Conservation (phyloP, 257 asterid genomes). For the Solanum boliviense region DNA sequence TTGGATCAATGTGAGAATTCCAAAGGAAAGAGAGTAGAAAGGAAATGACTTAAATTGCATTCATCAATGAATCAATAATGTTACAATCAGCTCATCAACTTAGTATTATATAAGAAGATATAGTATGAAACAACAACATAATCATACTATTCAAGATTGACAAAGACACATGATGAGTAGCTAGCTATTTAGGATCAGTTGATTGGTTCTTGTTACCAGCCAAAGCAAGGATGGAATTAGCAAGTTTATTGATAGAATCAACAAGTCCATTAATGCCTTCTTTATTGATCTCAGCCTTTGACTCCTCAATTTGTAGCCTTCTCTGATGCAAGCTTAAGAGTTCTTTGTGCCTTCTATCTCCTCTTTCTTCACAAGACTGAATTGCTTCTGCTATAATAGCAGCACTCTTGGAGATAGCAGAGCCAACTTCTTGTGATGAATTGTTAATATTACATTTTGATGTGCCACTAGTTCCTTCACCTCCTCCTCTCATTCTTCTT, state of each 20-base stretch:
- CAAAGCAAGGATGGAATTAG: conserved; percentile 62
- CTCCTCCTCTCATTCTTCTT: background rate
- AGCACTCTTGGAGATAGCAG: conserved; percentile 60
- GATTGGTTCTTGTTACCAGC: conserved; percentile 32
- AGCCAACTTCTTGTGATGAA: conserved; percentile 37
- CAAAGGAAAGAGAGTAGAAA: background rate
- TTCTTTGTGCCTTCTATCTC: conserved; percentile 63
- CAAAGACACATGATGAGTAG: background rate
- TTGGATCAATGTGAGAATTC: background rate
- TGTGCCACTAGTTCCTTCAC: conserved; percentile 12
- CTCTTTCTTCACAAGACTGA: conserved; percentile 56
- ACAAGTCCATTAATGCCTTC: conserved; percentile 70
- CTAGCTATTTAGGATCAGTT: conserved; percentile 8
- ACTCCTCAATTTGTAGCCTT: conserved; percentile 62
- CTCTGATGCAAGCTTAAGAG: conserved; percentile 58
- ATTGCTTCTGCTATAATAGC: conserved; percentile 60
- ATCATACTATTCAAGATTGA: background rate
- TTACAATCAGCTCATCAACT: background rate
- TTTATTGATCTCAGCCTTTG: conserved; percentile 64
- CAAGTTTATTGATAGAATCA: conserved; percentile 79
- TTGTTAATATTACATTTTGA: background rate
- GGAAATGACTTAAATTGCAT: background rate
- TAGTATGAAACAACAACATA: background rate
- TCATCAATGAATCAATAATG: background rate
- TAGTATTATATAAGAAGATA: background rate